Percentiles rank a stretch among this genome's conserved stretches.
phyloP scores from a whole-genome alignment of 169 alveolate species.

The Plasmodium sp. region DNA sequence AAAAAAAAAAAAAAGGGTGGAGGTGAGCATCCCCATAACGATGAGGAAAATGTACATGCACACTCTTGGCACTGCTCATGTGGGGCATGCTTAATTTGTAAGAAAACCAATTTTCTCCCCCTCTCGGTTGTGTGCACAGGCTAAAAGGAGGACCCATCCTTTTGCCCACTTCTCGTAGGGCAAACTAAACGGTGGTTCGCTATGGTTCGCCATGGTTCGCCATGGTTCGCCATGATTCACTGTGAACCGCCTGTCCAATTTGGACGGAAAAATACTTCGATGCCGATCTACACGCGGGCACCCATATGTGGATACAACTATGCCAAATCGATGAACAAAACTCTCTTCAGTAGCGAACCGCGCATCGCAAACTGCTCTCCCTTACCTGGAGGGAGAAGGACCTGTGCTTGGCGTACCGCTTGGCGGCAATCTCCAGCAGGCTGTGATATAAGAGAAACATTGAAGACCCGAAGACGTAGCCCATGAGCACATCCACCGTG shows the following conservation, averaged over 20 bases:
- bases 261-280: background rate
- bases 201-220: too few species aligned
- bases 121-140: background rate
- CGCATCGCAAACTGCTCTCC: background rate
- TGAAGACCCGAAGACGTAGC: conserved; percentile 61
- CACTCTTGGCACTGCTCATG: background rate
- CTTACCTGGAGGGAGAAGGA: conserved; percentile 26
- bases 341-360: background rate
- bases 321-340: background rate
- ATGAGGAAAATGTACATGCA: background rate
- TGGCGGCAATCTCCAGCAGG: conserved; percentile 43
- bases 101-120: background rate
- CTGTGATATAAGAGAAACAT: conserved; percentile 24
- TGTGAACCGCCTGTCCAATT: background rate
- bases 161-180: background rate
- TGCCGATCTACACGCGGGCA: background rate
- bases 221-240: too few species aligned
- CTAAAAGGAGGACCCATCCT: background rate
- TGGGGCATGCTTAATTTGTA: background rate
- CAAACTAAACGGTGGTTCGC: background rate
- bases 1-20: background rate
- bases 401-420: conserved; percentile 27
- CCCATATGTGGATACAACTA: background rate
- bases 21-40: background rate
- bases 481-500: conserved; percentile 84